Evolutionary conservation across 345 rosid species (phyloP), one percentile per base, ranked within the genome.

Genomic region (Isatis tinctoria): DNA sequence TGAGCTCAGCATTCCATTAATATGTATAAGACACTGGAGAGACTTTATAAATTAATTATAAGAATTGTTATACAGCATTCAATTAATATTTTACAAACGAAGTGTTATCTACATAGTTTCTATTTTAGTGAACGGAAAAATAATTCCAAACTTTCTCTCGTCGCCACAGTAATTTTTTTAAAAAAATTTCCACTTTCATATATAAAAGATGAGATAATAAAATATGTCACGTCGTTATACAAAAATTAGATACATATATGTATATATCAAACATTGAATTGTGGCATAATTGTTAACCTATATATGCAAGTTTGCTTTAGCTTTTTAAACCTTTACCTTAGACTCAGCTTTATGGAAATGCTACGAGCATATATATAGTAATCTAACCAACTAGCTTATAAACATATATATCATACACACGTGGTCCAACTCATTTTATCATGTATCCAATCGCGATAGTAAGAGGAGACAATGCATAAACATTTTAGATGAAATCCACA

Each of bases 281-380:
- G 60, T 51, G 60, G 60, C 47, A 51, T 51, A 51, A 24, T 51
- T 43, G 22, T n/a, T 51, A 36, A 67, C 60, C 56, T 14, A 35
- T 22, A 26, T 22, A 49, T 36, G 27, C 59, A 36, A 36, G 11
- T 37, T 67, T 26, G 62, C 72, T 67, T 67, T 67, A 67, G 49
- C 72, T 53, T 67, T 67, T 53, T 12, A 67, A 67, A 16, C 72
- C 51, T 67, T 67, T 53, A 52, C 13, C 18, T 52, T 67, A 51
- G 61, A 37, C 72, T 67, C 51, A 11, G 62, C 61, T 67, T 67
- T 67, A 67, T 53, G 39, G 12, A 67, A 67, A 67, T 67, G 72
- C 62, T 67, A 67, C 39, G 62, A 53, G 62, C 27, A 67, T 67
- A 53, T 67, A 39, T 37, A 39, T 53, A 39, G 53, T 67, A 67